Evolutionary conservation across 805 yeast genomes (phyloP).

Genomic region (Yamadazyma sp.): DNA sequence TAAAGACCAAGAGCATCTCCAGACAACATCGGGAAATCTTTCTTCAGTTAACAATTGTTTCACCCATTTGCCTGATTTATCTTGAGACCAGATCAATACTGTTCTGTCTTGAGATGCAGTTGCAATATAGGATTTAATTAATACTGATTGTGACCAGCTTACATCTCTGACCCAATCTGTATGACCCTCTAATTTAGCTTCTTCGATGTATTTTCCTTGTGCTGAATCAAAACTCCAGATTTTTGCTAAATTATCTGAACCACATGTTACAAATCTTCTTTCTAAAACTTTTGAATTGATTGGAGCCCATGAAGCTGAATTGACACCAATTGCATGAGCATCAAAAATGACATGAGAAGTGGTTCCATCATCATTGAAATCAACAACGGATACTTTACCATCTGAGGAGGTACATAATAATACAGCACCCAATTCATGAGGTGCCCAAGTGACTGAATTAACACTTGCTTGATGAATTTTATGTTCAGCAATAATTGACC

Average conservation of each 20-base stretch:
- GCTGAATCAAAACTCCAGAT: constrained; percentile 75
- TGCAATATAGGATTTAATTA: constrained; percentile 86
- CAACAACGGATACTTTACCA: constrained; percentile 87
- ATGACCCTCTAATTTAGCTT: constrained; percentile 82
- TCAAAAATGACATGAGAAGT: constrained; percentile 58
- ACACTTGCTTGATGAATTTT: constrained; percentile 90
- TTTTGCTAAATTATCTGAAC: constrained; percentile 90
- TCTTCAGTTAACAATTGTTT: constrained; percentile 71
- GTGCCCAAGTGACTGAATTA: constrained; percentile 95
- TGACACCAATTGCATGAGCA: constrained; percentile 93
- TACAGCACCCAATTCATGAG: constrained; percentile 93
- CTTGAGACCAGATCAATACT: constrained; percentile 93
- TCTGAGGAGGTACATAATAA: constrained; percentile 89
- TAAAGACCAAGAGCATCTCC: constrained; percentile 98
- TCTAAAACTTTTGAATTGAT: constrained; percentile 37
- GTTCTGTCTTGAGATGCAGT: constrained; percentile 96
- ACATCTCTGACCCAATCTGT: constrained; percentile 99
- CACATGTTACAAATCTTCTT: constrained; percentile 88
- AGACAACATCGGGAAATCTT: constrained; percentile 92
- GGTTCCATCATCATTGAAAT: constrained; percentile 86
- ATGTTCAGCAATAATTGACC: constrained; percentile 87
- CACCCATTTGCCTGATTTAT: constrained; percentile 68
- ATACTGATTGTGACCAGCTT: constrained; percentile 93
- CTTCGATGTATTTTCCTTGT: constrained; percentile 59
- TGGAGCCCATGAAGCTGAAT: constrained; percentile 95